phyloP scores from a whole-genome alignment of 805 yeast genomes.

The Barnettozyma botsteinii region DNA sequence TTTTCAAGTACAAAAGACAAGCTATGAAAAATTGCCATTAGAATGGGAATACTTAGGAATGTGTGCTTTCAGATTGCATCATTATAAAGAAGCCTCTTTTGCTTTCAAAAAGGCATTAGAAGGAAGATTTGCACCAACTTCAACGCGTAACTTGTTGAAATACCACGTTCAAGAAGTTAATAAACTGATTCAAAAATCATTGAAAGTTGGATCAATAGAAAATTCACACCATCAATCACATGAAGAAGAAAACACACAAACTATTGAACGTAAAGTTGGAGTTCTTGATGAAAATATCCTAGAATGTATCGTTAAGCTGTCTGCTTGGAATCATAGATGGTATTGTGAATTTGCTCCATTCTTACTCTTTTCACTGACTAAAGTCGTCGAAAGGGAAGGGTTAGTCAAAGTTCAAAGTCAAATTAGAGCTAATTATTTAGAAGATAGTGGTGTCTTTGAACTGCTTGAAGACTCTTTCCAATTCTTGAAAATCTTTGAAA shows the following conservation, averaged over 20 bases:
- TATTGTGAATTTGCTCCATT: constrained; percentile 82
- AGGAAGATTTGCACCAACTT: constrained; percentile 73
- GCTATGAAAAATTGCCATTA: constrained; percentile 66
- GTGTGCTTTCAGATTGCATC: constrained; percentile 80
- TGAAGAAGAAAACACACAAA: constrained; percentile 19
- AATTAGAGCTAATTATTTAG: constrained; percentile 60
- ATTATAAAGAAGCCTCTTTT: constrained; percentile 76
- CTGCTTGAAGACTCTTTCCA: constrained; percentile 48
- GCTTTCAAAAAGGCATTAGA: constrained; percentile 73
- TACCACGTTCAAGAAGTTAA: constrained; percentile 50
- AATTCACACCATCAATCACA: background rate
- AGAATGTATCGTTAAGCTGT: constrained; percentile 63
- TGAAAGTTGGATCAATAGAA: constrained; percentile 10
- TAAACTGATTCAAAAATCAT: constrained; percentile 23
- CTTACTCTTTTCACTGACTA: constrained; percentile 50
- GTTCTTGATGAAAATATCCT: constrained; percentile 41
- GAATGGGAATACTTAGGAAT: constrained; percentile 94
- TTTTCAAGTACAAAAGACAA: constrained; percentile 80
- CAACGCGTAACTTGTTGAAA: constrained; percentile 67
- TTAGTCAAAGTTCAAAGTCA: constrained; percentile 68
- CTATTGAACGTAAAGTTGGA: constrained; percentile 31
- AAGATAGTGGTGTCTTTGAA: constrained; percentile 47
- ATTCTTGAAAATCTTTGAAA: constrained; percentile 32
- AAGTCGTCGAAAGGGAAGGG: constrained; percentile 71
- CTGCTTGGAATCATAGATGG: constrained; percentile 99